Evolutionary conservation across 768 basidiomycete genomes (phyloP), one percentile per base, ranked within the genome.

Genomic region (Dentipellis fragilis): DNA sequence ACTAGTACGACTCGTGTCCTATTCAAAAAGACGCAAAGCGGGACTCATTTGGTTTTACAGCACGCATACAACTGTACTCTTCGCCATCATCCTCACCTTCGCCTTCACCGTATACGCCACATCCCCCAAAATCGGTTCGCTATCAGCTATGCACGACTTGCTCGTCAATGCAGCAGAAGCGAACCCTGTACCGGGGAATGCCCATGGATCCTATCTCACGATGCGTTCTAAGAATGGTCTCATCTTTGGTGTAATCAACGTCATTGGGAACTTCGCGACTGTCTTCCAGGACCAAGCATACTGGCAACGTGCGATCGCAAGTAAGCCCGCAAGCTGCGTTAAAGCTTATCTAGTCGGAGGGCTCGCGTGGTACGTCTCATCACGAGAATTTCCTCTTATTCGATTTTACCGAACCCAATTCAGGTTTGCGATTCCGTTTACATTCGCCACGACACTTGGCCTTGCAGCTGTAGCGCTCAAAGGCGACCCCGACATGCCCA

Each of bases 271-370:
- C 67, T 92, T 91, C 62, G 75, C 78, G 22, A 80, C 77, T 10
- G 80, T 83, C 3, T 80, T 80, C 63, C 75, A 80, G 62, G 79
- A 80, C 57, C 71, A 71, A 51, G 69, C 89, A 0, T 97, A 95
- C 69, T 95, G 89, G 85, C 90, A 93, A 65, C 79, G 91, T 11
- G 93, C 93, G 1, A 92, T 96, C 64, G 93, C 94, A 1, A 87
- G 84, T 57, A 73, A 84, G 14, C 92, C 91, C 0, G 84, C 81
- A 1, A 84, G 79, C n/a, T 87, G 87, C 11, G 92, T 94, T 57
- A 93, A 93, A 68, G 93, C 89, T 0, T 97, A 92, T 71, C 73
- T 94, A 3, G 75, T 93, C 8, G 94, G 93, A 46, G 93, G 93
- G 3, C 66, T 93, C 8, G 87, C 90, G 1, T 96, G 94, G 93